Evolutionary conservation across 2,329 filamentous ascomycete genomes (phyloP).

Genomic region (Dactylellina cionopaga): DNA sequence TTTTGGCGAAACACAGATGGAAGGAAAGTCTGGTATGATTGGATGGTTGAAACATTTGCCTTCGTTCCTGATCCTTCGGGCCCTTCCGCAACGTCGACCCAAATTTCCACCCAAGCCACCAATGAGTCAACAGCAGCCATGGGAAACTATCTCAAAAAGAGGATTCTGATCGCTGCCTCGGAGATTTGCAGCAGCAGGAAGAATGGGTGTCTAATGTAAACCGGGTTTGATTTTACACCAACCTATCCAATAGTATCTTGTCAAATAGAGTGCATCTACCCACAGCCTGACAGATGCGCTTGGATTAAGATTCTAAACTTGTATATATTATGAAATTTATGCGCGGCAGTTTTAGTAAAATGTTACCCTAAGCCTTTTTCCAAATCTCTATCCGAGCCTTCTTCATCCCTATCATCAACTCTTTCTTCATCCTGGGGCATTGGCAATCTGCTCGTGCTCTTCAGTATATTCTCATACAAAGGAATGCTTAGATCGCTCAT

Average conservation of each 20-base stretch:
- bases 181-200: constrained; percentile 57
- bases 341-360: no score
- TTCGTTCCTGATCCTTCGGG: constrained; percentile 7
- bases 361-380: constrained; percentile 11
- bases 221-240: neutral
- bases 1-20: constrained; percentile 98
- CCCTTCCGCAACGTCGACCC: constrained; percentile 58
- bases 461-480: constrained; percentile 44
- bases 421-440: neutral
- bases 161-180: constrained; percentile 54
- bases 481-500: constrained; percentile 30
- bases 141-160: constrained; percentile 14
- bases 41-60: constrained; percentile 82
- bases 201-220: constrained; percentile 57
- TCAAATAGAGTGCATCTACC: no score
- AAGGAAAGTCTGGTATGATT: constrained; percentile 97
- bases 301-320: no score
- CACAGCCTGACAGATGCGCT: no score
- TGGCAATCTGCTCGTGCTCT: constrained; percentile 35
- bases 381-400: constrained; percentile 3
- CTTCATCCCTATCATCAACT: neutral
- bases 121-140: neutral
- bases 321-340: no score
- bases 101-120: neutral
- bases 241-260: no score